Percentiles rank a stretch among this genome's conserved stretches.
phyloP scores from a whole-genome alignment of 306 rosid species.

The Vigna hirtella region DNA sequence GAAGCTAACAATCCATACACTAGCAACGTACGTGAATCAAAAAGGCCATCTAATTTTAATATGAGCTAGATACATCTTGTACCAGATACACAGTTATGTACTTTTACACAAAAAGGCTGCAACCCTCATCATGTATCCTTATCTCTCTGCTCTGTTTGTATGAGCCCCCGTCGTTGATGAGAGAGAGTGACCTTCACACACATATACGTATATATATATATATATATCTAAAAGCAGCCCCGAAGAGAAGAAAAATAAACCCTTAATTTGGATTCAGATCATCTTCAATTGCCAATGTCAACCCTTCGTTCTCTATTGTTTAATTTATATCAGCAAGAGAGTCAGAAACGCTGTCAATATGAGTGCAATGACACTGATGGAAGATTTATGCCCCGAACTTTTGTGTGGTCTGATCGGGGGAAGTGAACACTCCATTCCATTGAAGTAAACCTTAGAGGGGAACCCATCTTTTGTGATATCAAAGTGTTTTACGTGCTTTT shows the following conservation, averaged over 20 bases:
- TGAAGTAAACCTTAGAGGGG: conserved; percentile 77
- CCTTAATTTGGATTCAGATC: not conserved
- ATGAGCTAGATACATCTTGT: conserved; percentile 44
- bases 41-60: conserved; percentile 45
- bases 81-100: conserved; percentile 28
- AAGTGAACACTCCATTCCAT: conserved; percentile 81
- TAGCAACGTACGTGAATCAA: conserved; percentile 19
- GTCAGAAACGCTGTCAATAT: conserved; percentile 48
- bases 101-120: conserved; percentile 48
- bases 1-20: conserved; percentile 45
- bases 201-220: no score
- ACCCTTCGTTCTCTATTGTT: not conserved
- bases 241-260: conserved; percentile 6
- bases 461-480: conserved; percentile 65
- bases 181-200: not conserved
- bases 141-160: conserved; percentile 33
- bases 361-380: conserved; percentile 35
- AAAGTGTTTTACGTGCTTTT: conserved; percentile 52
- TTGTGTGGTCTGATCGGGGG: conserved; percentile 58
- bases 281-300: not conserved
- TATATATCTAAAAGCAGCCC: conserved; percentile 14
- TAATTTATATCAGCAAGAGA: conserved; percentile 44
- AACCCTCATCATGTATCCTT: conserved; percentile 37
- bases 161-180: conserved; percentile 15
- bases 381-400: conserved; percentile 41